Percentiles rank a stretch among this genome's conserved stretches.
phyloP scores from a whole-genome alignment of 2,329 filamentous ascomycete genomes.

The Penicillium sp. region DNA sequence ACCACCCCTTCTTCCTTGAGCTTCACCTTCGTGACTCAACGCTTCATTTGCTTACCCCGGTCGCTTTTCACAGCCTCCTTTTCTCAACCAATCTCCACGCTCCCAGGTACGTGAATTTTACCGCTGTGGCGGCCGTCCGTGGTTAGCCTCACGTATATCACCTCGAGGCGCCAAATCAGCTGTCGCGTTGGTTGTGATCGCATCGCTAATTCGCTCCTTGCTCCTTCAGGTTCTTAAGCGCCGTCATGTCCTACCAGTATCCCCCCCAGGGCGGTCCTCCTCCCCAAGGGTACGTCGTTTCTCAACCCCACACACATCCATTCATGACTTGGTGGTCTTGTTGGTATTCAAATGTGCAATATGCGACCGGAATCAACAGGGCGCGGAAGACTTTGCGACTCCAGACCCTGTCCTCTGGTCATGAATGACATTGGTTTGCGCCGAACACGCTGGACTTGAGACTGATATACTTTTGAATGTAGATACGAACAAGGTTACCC shows the following conservation, averaged over 20 bases:
- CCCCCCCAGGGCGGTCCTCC: conserved; percentile 37
- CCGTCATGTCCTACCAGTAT: conserved; percentile 45
- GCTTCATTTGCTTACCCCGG: conserved; percentile 4
- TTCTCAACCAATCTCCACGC: background rate
- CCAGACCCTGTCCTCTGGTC: background rate
- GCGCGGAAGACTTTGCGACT: background rate
- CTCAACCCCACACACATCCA: background rate
- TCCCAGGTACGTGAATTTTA: conserved; percentile 8
- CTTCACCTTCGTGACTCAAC: background rate
- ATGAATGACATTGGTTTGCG: background rate
- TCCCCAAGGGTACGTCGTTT: conserved; percentile 19
- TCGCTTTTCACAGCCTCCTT: conserved; percentile 4
- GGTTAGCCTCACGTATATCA: background rate
- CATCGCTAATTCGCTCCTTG: conserved; percentile 8
- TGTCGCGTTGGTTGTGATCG: conserved; percentile 3
- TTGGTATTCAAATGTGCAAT: too few relatives aligned
- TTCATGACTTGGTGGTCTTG: background rate
- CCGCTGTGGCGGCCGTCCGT: conserved; percentile 2
- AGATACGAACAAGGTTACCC: conserved; percentile 26
- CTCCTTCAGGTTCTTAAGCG: background rate
- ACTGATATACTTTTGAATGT: conserved; percentile 7
- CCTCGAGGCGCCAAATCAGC: background rate
- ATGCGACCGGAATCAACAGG: background rate
- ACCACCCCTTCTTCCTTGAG: background rate
- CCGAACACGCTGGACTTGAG: background rate